phyloP scores from a whole-genome alignment of 108 stramenopile genomes.

The Pseudonitzschia multistriata region DNA sequence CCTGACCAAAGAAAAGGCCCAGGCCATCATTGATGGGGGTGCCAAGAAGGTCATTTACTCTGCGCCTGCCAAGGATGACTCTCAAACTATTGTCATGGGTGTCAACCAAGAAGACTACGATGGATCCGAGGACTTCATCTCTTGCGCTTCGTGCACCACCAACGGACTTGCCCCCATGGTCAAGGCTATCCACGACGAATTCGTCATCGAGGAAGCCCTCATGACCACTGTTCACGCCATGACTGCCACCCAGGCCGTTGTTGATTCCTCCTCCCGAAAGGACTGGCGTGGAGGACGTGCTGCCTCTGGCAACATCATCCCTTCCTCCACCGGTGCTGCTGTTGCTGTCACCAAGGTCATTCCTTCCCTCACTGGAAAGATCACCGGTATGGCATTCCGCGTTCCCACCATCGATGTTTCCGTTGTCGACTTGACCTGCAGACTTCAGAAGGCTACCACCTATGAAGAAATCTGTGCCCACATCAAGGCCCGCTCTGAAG shows the following conservation, averaged over 20 bases:
- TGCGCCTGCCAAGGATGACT: constrained; percentile 99
- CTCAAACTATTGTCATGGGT: constrained; percentile 98
- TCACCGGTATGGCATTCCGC: constrained; percentile 99
- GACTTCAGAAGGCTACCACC: constrained; percentile 85
- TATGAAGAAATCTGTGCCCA: constrained; percentile 98
- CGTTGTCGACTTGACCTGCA: constrained; percentile 96
- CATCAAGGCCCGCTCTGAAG: constrained; percentile 89
- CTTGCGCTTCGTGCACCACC: constrained; percentile 99
- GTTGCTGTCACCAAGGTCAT: constrained; percentile 99
- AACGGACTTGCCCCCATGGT: constrained; percentile 99
- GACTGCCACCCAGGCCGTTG: constrained; percentile 99
- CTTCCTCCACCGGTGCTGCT: constrained; percentile 99
- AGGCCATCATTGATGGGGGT: constrained; percentile 95
- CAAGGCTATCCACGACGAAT: constrained; percentile 98
- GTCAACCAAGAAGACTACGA: constrained; percentile 96
- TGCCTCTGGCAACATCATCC: constrained; percentile 99
- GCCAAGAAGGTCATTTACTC: constrained; percentile 99
- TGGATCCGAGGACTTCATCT: constrained; percentile 93
- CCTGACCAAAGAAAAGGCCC: constrained; percentile 94
- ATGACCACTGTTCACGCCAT: constrained; percentile 99
- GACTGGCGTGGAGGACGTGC: constrained; percentile 99
- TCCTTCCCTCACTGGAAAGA: constrained; percentile 95
- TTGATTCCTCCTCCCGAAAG: constrained; percentile 98
- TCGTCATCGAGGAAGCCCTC: constrained; percentile 96
- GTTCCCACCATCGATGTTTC: constrained; percentile 99